Base-by-base conservation (phyloP, 805 yeast genomes). In the Blastobotrys americana region DNA sequence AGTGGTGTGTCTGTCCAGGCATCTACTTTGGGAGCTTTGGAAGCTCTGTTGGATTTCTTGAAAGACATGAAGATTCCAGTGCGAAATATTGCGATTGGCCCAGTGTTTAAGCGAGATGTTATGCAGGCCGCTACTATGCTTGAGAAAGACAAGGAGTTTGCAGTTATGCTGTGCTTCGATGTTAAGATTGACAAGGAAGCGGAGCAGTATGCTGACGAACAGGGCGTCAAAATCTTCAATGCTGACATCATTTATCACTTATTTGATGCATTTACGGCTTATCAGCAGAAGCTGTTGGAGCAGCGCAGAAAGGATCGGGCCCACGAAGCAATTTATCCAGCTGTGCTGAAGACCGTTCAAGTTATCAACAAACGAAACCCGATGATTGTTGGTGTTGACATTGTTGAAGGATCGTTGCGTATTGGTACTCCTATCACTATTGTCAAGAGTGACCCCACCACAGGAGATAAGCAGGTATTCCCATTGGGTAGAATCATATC, bases 1-100 rank as follows among this genome's bases (percentile, higher is more conserved):
- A 80, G 78, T 63, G 99, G 99, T 78, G 99, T 93, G 45, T 86
- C 88, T 56, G 99, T 93, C 39, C 99, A 93, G 71, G 97, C 98
- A 1, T 88, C 97, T 4, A 93, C 99, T 17, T 77, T 93, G 61
- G 99, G 99, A 75, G 89, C 98, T 36, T 73, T 93, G 59, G 99
- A 93, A 71, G 99, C 99, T 2, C 72, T 93, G 55, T 76, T 93
- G 52, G 97, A 90, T 67, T 93, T 93, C 86, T 77, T 93, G 65
- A 90, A 90, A 69, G 95, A 86, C 59, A 86, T 89, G 97, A 93
- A 93, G 76, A 93, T 93, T 67, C 99, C 99, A 17, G 99, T 93
- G 31, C 88, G 90, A 96, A 84, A 96, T 28, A 89, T 93, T 61
- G 95, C 97, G 44, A 75, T 93, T 63, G 99, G 99, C 59, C 98